Base-by-base conservation (phyloP, 169 alveolate genomes). In the Toxoplasma gondii region DNA sequence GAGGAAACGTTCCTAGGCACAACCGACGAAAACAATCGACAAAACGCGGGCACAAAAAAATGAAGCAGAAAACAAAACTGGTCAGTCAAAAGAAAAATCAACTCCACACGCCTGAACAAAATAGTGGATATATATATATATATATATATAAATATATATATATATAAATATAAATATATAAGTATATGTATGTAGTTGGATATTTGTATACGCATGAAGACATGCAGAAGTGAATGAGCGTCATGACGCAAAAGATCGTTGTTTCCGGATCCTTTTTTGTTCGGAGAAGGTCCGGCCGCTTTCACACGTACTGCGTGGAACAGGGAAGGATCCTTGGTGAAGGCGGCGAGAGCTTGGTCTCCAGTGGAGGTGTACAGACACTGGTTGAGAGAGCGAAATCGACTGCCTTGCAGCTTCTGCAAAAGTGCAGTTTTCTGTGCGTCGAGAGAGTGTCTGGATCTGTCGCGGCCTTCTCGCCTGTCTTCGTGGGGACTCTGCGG, bases 321-420 rank as follows among this genome's bases (percentile, higher is more conserved):
- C 74, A 96, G 92, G 12, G 67, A n/a, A 16, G 95, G 95, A 34
- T 96, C 96, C 58, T 83, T 86, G 58, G 95, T 90, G 81, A 94
- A 96, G 58, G 81, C 86, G 38, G 43, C 86, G 80, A 94, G 94
- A n/a, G 96, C 97, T 12, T 82, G 96, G 41, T 93, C 92, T 29
- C 97, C 95, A 22, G 86, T 53, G 12, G 70, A 81, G 17, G 97
- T 96, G 95, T 96, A 96, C 70, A 96, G 93, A 34, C 64, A 88
- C 93, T 96, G 97, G 93, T 96, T 96, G 36, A 96, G 91, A 70
- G 84, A 80, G 39, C 98, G 94, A 88, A 96, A 96, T 22, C 92
- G 91, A 83, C 97, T 92, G 29, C 98, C 98, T 84, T 93, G 93
- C 43, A 96, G 93, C 39, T 96, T 86, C 44, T 92, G 86, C 27